Evolutionary conservation across 148 eudicot species (phyloP), one percentile per base, ranked within the genome.

Genomic region (Amaranthus palmeri): DNA sequence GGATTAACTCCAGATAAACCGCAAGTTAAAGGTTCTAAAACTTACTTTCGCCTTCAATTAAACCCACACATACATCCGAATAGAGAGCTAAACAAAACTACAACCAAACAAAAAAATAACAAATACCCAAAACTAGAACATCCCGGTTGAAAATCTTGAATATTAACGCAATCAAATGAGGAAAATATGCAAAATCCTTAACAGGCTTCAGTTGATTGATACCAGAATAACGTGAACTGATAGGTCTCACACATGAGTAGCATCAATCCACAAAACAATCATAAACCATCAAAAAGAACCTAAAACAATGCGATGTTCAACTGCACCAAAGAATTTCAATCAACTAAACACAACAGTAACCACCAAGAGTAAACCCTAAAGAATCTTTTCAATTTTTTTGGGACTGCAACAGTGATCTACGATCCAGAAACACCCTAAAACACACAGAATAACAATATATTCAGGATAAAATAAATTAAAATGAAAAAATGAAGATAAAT

Each of bases 381-480:
- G 54, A 67, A 47, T 49, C 74, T 40, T 66, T 54, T 69, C 65
- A 72, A 56, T 25, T 68, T 25, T 46, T 47, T 45, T 56, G 48
- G 13, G 7, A 12, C n/a, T 8, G 59, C 42, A 70, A 36, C 4
- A 70, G 74, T 71, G 61, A 14, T 40, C 55, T 67, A 25, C 71
- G 78, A 81, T 78, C 78, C 70, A 70, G 65, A 70, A 74, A 8
- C 64, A 74, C 59, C 76, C 78, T 70, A 15, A 73, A 77, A 73
- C 10, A 62, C 67, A 66, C 76, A 66, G 44, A 65, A 66, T 49
- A 45, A 36, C 15, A 62, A 77, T 14, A 10, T 17, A n/a, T 49
- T 69, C 54, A 74, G 51, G 56, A 79, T 60, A 75, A 65, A 63
- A 50, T 49, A 69, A 52, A 69, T 63, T 9, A 25, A 54, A 13